phyloP scores from a whole-genome alignment of 1,284 basidiomycete genomes.

The Psilocybe mexicana region DNA sequence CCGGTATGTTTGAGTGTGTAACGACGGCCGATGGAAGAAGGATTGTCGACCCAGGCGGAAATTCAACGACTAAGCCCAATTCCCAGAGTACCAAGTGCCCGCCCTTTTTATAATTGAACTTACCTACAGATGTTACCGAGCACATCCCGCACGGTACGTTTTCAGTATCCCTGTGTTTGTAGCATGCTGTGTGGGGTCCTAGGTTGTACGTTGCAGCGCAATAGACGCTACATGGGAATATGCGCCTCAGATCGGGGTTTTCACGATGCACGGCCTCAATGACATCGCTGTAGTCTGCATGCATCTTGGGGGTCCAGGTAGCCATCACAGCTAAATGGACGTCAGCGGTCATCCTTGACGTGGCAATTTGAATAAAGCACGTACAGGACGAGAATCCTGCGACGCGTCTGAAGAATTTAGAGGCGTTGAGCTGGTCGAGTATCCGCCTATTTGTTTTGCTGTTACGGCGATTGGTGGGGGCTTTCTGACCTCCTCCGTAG shows the following conservation, averaged over 20 bases:
- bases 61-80: background rate
- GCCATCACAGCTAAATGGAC: constrained; percentile 5
- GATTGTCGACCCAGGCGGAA: background rate
- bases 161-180: background rate
- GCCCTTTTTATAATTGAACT: background rate
- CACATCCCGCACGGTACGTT: constrained; percentile 7
- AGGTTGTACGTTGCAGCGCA: constrained; percentile 5
- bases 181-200: background rate
- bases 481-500: constrained; percentile 11
- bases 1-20: constrained; percentile 4
- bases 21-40: background rate
- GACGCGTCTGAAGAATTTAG: background rate
- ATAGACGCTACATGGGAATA: background rate
- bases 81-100: constrained; percentile 8
- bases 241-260: constrained; percentile 1
- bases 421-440: background rate
- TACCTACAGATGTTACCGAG: background rate
- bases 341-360: background rate
- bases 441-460: background rate
- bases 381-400: constrained; percentile 10
- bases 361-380: background rate
- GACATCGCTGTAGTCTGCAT: background rate
- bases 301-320: constrained; percentile 1
- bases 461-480: constrained; percentile 2
- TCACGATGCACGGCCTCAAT: background rate